A percentile compares a stretch with the other conserved stretches of the same genome.
Conservation (phyloP, 768 basidiomycete species). For the Mrakia gelida region DNA sequence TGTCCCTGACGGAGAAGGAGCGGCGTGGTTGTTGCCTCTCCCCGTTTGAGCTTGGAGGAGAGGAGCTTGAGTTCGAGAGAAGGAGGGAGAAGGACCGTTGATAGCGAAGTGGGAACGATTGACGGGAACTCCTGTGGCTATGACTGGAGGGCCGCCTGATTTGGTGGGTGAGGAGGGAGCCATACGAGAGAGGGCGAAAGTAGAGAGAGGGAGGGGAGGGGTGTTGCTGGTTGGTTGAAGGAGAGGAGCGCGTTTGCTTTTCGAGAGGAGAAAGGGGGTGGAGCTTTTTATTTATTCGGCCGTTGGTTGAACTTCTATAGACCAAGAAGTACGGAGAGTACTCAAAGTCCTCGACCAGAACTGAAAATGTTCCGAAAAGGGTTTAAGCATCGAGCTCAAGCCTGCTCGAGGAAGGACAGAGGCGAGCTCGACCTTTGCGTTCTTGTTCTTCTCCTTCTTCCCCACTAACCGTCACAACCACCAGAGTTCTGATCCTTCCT, state of each 20-base stretch:
- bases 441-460: too few species aligned
- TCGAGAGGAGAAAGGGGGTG: background rate
- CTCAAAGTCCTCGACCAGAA: too few species aligned
- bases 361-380: too few species aligned
- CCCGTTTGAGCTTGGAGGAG: background rate
- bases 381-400: too few species aligned
- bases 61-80: background rate
- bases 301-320: too few species aligned
- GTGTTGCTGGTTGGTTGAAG: background rate
- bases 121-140: background rate
- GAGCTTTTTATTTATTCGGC: too few species aligned
- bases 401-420: too few species aligned
- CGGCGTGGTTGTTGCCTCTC: background rate
- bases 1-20: background rate
- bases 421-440: too few species aligned
- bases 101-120: background rate
- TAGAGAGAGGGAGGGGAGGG: background rate
- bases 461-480: too few species aligned
- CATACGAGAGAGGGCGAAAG: background rate
- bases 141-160: background rate
- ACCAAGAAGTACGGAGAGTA: too few species aligned
- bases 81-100: background rate
- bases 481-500: too few species aligned
- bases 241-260: background rate
- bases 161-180: conserved; percentile 4